These are phyloP conservation scores for Boeremia exigua DNA, from an alignment of 2,329 filamentous ascomycete genomes.

Conservation along the genomic window DNA sequence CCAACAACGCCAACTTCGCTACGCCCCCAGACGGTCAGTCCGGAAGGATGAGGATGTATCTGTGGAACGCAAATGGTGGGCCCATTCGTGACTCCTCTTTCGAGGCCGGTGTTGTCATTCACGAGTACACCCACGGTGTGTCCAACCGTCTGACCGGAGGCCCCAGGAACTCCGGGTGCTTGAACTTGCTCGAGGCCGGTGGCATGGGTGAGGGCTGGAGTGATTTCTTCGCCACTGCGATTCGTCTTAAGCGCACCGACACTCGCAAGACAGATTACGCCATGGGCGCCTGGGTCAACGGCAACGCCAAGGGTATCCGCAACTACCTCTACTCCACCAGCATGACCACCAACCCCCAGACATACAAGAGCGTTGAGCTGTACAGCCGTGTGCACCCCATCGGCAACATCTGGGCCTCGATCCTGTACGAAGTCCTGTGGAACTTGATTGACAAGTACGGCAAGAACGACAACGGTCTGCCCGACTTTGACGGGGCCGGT, in stretches of 20 bases:
- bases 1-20: slow-evolving; percentile 65
- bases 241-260: slow-evolving; percentile 56
- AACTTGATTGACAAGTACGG: slow-evolving; percentile 64
- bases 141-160: slow-evolving; percentile 66
- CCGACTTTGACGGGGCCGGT: slow-evolving; percentile 52
- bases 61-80: slow-evolving; percentile 59
- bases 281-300: slow-evolving; percentile 59
- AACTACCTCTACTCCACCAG: slow-evolving; percentile 60
- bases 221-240: slow-evolving; percentile 62
- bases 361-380: slow-evolving; percentile 55
- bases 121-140: slow-evolving; percentile 55
- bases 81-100: slow-evolving; percentile 63
- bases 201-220: slow-evolving; percentile 67
- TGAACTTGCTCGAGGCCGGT: slow-evolving; percentile 56
- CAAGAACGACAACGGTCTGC: slow-evolving; percentile 53
- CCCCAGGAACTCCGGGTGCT: slow-evolving; percentile 60
- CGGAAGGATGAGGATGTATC: slow-evolving; percentile 65
- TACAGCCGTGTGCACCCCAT: slow-evolving; percentile 54
- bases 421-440: slow-evolving; percentile 64
- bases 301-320: slow-evolving; percentile 56
- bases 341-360: slow-evolving; percentile 57
- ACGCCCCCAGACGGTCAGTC: slow-evolving; percentile 51
- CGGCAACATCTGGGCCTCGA: slow-evolving; percentile 60
- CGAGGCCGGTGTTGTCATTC: slow-evolving; percentile 65
- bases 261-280: slow-evolving; percentile 56